Conservation (phyloP, 2,329 filamentous ascomycete genomes). For the Dendrostoma leiphaemia region DNA sequence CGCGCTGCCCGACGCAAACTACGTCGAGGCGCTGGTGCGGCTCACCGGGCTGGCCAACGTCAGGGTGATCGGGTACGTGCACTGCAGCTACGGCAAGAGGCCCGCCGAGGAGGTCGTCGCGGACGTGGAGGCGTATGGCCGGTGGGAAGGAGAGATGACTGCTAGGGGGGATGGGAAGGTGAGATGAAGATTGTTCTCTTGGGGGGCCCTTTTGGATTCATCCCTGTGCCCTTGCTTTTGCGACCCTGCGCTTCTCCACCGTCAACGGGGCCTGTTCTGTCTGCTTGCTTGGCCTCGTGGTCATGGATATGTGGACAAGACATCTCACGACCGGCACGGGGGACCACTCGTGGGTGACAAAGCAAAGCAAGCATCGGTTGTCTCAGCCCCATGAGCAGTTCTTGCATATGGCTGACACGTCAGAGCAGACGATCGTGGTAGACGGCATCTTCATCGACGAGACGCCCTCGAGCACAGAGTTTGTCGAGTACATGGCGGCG, state of each 20-base stretch:
- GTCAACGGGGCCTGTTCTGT: too few species aligned
- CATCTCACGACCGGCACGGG: background rate
- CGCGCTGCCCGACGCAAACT: slow-evolving; percentile 28
- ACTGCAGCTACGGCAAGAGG: slow-evolving; percentile 29
- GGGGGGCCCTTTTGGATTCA: too few species aligned
- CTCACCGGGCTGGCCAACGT: slow-evolving; percentile 26
- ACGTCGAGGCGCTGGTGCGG: slow-evolving; percentile 23
- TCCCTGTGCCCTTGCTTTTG: background rate
- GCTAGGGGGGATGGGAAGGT: slow-evolving; percentile 16
- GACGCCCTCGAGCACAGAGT: slow-evolving; percentile 31
- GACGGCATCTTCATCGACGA: slow-evolving; percentile 50
- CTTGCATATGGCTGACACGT: background rate
- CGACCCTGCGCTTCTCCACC: background rate
- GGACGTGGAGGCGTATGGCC: slow-evolving; percentile 44
- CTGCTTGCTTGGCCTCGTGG: background rate
- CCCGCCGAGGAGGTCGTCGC: slow-evolving; percentile 20
- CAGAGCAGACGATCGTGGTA: slow-evolving; percentile 32
- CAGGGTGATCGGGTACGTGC: slow-evolving; percentile 30
- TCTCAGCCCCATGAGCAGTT: background rate
- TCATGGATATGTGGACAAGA: background rate
- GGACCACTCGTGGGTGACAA: background rate
- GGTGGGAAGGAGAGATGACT: slow-evolving; percentile 35
- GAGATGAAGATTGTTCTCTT: too few species aligned
- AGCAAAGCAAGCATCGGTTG: too few species aligned
- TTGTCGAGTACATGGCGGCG: slow-evolving; percentile 24